phyloP scores from a whole-genome alignment of 768 basidiomycete genomes.

The Russula vinacea region DNA sequence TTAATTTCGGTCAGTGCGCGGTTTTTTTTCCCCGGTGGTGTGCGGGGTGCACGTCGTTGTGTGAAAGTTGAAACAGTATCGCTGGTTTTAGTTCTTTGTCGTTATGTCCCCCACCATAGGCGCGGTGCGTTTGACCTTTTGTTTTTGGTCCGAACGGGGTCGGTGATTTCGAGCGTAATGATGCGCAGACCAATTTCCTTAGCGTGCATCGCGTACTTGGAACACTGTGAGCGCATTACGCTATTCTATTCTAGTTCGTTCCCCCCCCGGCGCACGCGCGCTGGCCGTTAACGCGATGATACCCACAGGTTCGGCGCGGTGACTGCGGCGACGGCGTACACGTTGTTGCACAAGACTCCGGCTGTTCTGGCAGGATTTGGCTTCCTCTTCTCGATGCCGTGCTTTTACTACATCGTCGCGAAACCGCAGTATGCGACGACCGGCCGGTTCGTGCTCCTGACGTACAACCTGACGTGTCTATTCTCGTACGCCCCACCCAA shows the following conservation, averaged over 20 bases:
- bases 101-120: conserved; percentile 91
- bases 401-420: conserved; percentile 85
- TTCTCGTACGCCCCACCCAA: conserved; percentile 37
- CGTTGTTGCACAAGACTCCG: conserved; percentile 72
- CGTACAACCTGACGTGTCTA: conserved; percentile 83
- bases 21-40: conserved; percentile 14
- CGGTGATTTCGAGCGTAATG: conserved; percentile 19
- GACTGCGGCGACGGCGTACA: conserved; percentile 69
- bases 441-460: conserved; percentile 76
- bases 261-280: too few species aligned
- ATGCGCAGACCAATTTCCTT: conserved; percentile 74
- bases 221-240: conserved; percentile 59
- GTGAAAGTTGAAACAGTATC: neutral
- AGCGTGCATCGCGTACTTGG: conserved; percentile 80
- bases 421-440: conserved; percentile 73
- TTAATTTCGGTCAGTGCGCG: conserved; percentile 70
- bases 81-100: conserved; percentile 78
- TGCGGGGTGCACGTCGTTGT: neutral
- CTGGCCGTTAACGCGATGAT: conserved; percentile 12
- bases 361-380: conserved; percentile 77
- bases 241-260: too few species aligned
- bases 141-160: conserved; percentile 14
- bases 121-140: conserved; percentile 50
- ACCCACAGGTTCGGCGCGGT: conserved; percentile 66
- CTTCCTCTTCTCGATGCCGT: conserved; percentile 86